Evolutionary conservation across 306 rosid genomes (phyloP).

Genomic region (Medicago lupulina): DNA sequence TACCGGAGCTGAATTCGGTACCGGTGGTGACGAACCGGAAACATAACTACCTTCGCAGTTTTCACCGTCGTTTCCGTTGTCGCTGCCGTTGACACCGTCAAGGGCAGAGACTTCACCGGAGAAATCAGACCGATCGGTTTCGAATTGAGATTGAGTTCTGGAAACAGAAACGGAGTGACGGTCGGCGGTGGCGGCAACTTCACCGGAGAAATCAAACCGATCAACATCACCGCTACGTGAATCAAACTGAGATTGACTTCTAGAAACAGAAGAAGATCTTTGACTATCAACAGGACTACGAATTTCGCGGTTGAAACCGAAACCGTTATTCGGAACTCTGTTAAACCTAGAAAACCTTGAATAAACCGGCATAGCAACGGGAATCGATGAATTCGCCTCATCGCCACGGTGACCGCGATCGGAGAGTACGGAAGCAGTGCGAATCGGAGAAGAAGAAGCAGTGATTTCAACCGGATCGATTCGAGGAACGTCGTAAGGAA

Average conservation of each 20-base stretch:
- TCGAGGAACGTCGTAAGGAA: conserved; percentile 67
- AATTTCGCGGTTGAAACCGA: conserved; percentile 37
- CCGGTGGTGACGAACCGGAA: conserved; percentile 42
- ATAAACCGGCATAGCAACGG: conserved; percentile 63
- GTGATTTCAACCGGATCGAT: conserved; percentile 71
- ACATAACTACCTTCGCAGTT: conserved; percentile 29
- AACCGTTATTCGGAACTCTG: conserved; percentile 52
- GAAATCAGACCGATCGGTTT: conserved; percentile 36
- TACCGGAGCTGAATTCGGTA: conserved; percentile 38
- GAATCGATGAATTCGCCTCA: conserved; percentile 47
- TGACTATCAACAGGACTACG: conserved; percentile 61
- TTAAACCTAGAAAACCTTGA: conserved; percentile 53
- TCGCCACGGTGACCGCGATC: conserved; percentile 9
- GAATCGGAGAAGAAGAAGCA: conserved; percentile 44
- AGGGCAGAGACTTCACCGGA: conserved; percentile 33
- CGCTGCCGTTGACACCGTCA: background rate
- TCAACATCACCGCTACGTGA: conserved; percentile 49
- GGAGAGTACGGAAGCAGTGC: conserved; percentile 48
- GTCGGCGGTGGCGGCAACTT: conserved; percentile 34
- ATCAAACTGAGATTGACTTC: conserved; percentile 51
- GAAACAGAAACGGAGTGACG: conserved; percentile 59
- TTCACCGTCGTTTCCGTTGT: background rate
- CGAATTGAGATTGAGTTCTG: conserved; percentile 46
- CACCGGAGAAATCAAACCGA: conserved; percentile 14
- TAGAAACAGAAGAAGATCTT: conserved; percentile 59